phyloP scores from a whole-genome alignment of 129 eudicot species.

The Saussurea involucrata region DNA sequence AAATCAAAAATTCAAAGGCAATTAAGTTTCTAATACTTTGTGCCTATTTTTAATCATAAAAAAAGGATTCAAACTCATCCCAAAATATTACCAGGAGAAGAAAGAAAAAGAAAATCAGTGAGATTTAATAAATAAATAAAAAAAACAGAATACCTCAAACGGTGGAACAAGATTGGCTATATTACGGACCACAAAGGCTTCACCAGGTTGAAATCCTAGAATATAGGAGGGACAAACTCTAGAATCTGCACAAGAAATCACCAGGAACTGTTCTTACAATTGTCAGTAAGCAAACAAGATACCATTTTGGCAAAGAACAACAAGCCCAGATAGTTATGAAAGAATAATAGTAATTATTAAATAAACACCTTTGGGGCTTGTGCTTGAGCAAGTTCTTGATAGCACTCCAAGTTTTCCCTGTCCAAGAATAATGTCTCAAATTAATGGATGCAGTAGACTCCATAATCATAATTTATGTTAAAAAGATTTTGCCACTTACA shows the following conservation, averaged over 20 bases:
- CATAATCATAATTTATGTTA: neutral
- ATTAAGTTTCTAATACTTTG: neutral
- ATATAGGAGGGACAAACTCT: conserved; percentile 91
- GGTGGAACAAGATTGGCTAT: conserved; percentile 95
- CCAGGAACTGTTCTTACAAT: conserved; percentile 68
- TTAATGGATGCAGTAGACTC: neutral
- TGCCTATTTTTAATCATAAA: neutral
- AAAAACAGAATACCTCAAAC: conserved; percentile 50
- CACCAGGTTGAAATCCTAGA: conserved; percentile 92
- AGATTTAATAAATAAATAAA: neutral
- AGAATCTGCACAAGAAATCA: conserved; percentile 97
- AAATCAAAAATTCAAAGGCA: neutral
- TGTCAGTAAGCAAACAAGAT: conserved; percentile 28
- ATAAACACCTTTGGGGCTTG: conserved; percentile 84
- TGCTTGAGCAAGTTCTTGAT: conserved; percentile 57
- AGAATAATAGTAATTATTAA: neutral
- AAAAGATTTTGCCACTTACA: conserved; percentile 46
- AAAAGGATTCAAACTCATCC: neutral
- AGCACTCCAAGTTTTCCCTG: conserved; percentile 75
- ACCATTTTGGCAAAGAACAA: neutral
- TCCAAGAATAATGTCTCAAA: conserved; percentile 1
- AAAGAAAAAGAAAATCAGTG: neutral
- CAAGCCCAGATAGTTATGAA: neutral
- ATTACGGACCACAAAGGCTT: conserved; percentile 80
- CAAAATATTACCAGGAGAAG: neutral